A percentile compares a stretch with the other conserved stretches of the same genome.
These are phyloP conservation scores for Cladosporium cucumerinum DNA, from an alignment of 2,329 filamentous ascomycete genomes.

Conservation along the genomic window DNA sequence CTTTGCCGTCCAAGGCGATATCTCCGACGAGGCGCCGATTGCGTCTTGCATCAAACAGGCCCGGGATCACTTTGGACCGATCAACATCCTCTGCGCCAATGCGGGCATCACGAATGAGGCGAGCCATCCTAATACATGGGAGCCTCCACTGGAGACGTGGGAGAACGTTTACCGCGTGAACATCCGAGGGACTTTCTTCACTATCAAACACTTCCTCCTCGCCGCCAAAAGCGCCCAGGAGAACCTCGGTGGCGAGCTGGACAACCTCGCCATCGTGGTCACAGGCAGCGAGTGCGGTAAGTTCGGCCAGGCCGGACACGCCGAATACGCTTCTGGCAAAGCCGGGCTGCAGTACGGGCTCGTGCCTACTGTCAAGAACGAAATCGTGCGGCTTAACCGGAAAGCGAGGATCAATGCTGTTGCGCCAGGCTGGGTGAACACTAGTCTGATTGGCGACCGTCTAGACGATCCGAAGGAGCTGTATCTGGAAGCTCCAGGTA, in stretches of 20 bases:
- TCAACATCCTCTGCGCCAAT: constrained; percentile 54
- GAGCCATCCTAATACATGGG: constrained; percentile 51
- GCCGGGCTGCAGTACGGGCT: constrained; percentile 53
- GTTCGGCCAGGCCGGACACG: constrained; percentile 50
- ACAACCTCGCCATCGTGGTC: constrained; percentile 52
- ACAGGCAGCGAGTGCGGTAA: constrained; percentile 53
- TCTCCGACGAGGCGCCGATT: constrained; percentile 48
- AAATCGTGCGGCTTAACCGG: constrained; percentile 51
- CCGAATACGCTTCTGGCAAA: constrained; percentile 52
- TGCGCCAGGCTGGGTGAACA: constrained; percentile 49
- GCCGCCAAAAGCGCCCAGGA: constrained; percentile 42
- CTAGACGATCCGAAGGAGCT: constrained; percentile 50
- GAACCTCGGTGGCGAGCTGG: constrained; percentile 36
- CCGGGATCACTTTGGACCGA: constrained; percentile 45
- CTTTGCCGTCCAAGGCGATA: constrained; percentile 46
- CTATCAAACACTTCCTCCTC: constrained; percentile 55
- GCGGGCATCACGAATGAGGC: constrained; percentile 52
- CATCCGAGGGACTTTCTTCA: constrained; percentile 52
- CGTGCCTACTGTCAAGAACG: constrained; percentile 52
- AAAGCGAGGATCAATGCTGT: constrained; percentile 54
- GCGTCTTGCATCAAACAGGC: constrained; percentile 41
- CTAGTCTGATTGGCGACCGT: constrained; percentile 47
- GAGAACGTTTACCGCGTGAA: constrained; percentile 51
- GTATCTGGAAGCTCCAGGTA: constrained; percentile 51
- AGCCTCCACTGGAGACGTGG: constrained; percentile 51